Evolutionary conservation across 495 filamentous ascomycete species (phyloP).

Genomic region (Aspergillus heteromorphus): DNA sequence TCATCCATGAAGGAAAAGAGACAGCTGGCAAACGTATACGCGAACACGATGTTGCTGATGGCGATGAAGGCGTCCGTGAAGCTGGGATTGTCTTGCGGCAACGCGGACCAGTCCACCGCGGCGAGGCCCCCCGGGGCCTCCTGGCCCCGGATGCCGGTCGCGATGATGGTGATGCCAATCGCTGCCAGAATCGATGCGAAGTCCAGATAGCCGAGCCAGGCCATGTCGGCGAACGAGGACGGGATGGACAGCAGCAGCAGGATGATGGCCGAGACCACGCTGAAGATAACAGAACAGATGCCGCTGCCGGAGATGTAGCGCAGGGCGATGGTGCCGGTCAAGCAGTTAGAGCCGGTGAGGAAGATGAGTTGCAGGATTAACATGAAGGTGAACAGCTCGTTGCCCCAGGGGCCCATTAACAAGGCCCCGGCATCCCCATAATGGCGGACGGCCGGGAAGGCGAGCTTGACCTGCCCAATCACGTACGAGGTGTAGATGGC

Average conservation of each 20-base stretch:
- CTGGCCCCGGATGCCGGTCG: slow-evolving; percentile 43
- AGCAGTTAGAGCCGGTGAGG: slow-evolving; percentile 63
- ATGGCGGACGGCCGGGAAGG: slow-evolving; percentile 58
- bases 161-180: slow-evolving; percentile 64
- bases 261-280: slow-evolving; percentile 54
- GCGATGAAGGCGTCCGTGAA: slow-evolving; percentile 49
- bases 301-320: slow-evolving; percentile 53
- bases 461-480: slow-evolving; percentile 63
- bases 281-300: slow-evolving; percentile 59
- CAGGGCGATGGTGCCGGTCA: slow-evolving; percentile 66
- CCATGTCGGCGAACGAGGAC: slow-evolving; percentile 45
- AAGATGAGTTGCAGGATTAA: slow-evolving; percentile 60
- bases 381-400: slow-evolving; percentile 54
- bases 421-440: slow-evolving; percentile 61
- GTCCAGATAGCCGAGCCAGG: slow-evolving; percentile 55
- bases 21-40: slow-evolving; percentile 57
- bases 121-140: slow-evolving; percentile 27
- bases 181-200: slow-evolving; percentile 59
- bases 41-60: slow-evolving; percentile 66
- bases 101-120: slow-evolving; percentile 31
- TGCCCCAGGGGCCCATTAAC: slow-evolving; percentile 54
- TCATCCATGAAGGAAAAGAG: slow-evolving; percentile 70
- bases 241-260: slow-evolving; percentile 58
- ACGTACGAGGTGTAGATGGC: slow-evolving; percentile 68
- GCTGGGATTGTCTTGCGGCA: slow-evolving; percentile 25